phyloP scores from a whole-genome alignment of 768 basidiomycete genomes.

The Roridomyces roridus region DNA sequence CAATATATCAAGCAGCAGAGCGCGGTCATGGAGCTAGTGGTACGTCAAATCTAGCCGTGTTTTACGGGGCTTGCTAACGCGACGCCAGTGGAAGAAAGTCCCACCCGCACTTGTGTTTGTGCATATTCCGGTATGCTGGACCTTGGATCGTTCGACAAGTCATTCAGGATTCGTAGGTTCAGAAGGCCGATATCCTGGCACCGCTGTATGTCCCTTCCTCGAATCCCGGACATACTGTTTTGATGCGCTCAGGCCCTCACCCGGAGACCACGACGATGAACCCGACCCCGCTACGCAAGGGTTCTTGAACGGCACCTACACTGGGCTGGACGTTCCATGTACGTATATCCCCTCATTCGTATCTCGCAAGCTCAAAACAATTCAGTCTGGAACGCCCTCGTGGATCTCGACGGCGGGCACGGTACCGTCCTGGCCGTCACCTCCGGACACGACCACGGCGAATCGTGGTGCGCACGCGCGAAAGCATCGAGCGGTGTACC shows the following conservation, averaged over 20 bases:
- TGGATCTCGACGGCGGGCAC: slow-evolving; percentile 14
- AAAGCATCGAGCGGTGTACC: slow-evolving; percentile 19
- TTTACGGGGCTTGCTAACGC: neutral
- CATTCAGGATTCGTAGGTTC: too few species aligned
- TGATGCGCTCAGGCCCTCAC: slow-evolving; percentile 11
- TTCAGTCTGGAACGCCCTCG: slow-evolving; percentile 25
- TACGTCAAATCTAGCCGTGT: neutral
- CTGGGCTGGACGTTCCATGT: slow-evolving; percentile 25
- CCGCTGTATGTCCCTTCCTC: slow-evolving; percentile 11
- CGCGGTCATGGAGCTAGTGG: slow-evolving; percentile 12
- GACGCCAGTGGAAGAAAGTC: slow-evolving; percentile 18
- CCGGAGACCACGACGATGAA: slow-evolving; percentile 25
- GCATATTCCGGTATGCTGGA: slow-evolving; percentile 21
- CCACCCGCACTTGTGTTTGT: slow-evolving; percentile 26
- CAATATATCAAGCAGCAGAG: slow-evolving; percentile 23
- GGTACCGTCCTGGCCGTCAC: slow-evolving; percentile 25
- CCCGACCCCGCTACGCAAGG: slow-evolving; percentile 26
- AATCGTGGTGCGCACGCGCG: slow-evolving; percentile 26
- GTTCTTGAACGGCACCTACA: slow-evolving; percentile 25
- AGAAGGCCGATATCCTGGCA: slow-evolving; percentile 24
- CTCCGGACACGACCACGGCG: slow-evolving; percentile 28
- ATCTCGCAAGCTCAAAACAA: neutral
- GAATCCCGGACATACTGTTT: too few species aligned
- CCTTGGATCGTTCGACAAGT: neutral
- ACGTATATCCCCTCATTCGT: neutral